Conservation (phyloP, 2,329 filamentous ascomycete genomes). For the Exophiala aquamarina region DNA sequence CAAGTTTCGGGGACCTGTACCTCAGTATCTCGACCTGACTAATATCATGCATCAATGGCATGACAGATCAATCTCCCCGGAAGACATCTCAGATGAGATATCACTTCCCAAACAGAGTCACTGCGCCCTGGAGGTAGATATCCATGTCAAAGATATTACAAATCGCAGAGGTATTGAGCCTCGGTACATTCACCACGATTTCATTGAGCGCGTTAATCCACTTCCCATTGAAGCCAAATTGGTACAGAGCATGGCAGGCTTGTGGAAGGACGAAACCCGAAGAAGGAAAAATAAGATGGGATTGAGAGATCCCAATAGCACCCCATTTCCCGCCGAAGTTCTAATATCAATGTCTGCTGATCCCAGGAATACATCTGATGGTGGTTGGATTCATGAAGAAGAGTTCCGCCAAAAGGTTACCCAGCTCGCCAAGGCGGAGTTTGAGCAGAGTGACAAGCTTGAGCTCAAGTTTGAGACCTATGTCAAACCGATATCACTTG, state of each 20-base stretch:
- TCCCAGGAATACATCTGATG: constrained; percentile 66
- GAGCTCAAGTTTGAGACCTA: constrained; percentile 66
- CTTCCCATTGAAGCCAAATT: constrained; percentile 70
- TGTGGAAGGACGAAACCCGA: constrained; percentile 88
- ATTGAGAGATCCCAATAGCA: constrained; percentile 63
- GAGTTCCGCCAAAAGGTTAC: constrained; percentile 70
- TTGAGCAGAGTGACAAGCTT: constrained; percentile 44
- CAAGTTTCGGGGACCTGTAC: constrained; percentile 74
- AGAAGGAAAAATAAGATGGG: constrained; percentile 73
- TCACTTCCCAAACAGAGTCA: constrained; percentile 76
- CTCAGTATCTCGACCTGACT: constrained; percentile 64
- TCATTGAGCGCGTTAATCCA: constrained; percentile 69
- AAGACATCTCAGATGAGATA: constrained; percentile 61
- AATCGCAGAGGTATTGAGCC: constrained; percentile 76
- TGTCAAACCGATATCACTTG: constrained; percentile 54
- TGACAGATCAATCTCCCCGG: constrained; percentile 64
- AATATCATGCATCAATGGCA: constrained; percentile 73
- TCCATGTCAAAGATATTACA: constrained; percentile 82
- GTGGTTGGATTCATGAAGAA: constrained; percentile 90
- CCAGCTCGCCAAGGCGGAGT: constrained; percentile 65
- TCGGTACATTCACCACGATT: constrained; percentile 82
- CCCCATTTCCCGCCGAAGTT: constrained; percentile 76
- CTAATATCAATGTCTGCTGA: constrained; percentile 88
- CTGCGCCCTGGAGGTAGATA: constrained; percentile 85
- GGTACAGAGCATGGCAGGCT: constrained; percentile 87